These are phyloP conservation scores for Tylopilus sp. DNA, from an alignment of 1,284 basidiomycete species.

Conservation along the genomic window DNA sequence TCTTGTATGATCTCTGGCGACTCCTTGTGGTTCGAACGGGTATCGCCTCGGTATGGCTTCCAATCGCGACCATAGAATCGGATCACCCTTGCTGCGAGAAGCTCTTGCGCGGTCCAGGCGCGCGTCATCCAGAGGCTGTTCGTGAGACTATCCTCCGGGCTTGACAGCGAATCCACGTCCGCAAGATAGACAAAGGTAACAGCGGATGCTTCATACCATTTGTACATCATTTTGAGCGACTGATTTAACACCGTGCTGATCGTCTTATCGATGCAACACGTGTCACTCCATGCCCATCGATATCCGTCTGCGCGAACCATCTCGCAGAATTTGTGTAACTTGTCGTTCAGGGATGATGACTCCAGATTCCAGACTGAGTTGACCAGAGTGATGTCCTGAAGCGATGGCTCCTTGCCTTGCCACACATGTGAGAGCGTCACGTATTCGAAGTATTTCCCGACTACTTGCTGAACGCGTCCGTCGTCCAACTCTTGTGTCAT, in stretches of 20 bases:
- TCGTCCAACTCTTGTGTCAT: neutral
- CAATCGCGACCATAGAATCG: slow-evolving; percentile 4
- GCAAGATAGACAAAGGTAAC: neutral
- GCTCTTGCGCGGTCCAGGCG: too few relatives aligned
- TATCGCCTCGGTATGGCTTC: slow-evolving; percentile 6
- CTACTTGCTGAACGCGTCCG: neutral
- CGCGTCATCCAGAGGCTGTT: slow-evolving; percentile 11
- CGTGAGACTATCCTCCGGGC: neutral
- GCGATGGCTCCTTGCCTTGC: too few relatives aligned
- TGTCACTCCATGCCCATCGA: too few relatives aligned
- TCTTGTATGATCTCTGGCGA: too few relatives aligned
- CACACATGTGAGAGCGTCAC: slow-evolving; percentile 15
- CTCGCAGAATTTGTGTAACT: slow-evolving; percentile 5
- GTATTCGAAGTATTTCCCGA: slow-evolving; percentile 8
- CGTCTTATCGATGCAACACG: too few relatives aligned
- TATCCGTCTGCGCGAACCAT: neutral
- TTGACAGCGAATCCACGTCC: neutral
- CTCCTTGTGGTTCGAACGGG: slow-evolving; percentile 7
- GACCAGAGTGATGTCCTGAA: slow-evolving; percentile 2
- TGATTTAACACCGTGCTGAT: slow-evolving; percentile 5
- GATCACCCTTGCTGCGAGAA: slow-evolving; percentile 10
- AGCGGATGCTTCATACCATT: slow-evolving; percentile 2
- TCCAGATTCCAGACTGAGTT: neutral
- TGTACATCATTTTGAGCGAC: slow-evolving; percentile 5
- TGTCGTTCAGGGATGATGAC: neutral